Evolutionary conservation across 805 yeast species (phyloP).

Genomic region (Candida andamanensis): DNA sequence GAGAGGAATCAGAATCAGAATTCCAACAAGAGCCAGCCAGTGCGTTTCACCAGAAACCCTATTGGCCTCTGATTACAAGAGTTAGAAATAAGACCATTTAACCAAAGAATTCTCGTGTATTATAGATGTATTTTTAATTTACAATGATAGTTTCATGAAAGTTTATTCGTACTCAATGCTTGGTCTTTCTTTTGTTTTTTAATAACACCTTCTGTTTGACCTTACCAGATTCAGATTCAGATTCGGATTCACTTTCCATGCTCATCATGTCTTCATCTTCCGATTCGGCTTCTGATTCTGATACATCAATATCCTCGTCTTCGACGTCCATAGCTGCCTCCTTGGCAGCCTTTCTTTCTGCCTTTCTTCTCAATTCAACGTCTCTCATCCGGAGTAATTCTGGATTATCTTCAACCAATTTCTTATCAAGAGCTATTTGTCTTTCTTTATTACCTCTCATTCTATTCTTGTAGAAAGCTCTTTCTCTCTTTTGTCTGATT

Average conservation of each 20-base stretch:
- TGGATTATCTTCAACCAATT: constrained; percentile 83
- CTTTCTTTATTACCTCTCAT: constrained; percentile 95
- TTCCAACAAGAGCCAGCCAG: too few relatives aligned
- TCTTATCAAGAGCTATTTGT: constrained; percentile 78
- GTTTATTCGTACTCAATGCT: constrained; percentile 7
- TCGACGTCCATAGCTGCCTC: constrained; percentile 44
- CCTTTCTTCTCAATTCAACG: constrained; percentile 75
- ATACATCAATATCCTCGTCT: constrained; percentile 38
- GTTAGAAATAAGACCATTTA: constrained; percentile 1
- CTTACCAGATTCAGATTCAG: constrained; percentile 20
- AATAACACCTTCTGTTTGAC: constrained; percentile 54
- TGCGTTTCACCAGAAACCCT: constrained; percentile 10
- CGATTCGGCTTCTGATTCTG: constrained; percentile 40
- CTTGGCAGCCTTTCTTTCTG: constrained; percentile 64
- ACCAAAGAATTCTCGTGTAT: neutral
- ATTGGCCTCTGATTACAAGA: constrained; percentile 10
- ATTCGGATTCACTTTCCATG: constrained; percentile 45
- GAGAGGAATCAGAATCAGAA: neutral
- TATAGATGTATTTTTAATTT: constrained; percentile 1
- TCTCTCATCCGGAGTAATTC: constrained; percentile 89
- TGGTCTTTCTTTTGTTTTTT: constrained; percentile 46
- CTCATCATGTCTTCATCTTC: constrained; percentile 24
- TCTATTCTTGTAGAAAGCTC: constrained; percentile 98
- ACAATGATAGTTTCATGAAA: constrained; percentile 9
- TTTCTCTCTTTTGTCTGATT: constrained; percentile 92